phyloP scores from a whole-genome alignment of 805 yeast species.

The Pichia californica region DNA sequence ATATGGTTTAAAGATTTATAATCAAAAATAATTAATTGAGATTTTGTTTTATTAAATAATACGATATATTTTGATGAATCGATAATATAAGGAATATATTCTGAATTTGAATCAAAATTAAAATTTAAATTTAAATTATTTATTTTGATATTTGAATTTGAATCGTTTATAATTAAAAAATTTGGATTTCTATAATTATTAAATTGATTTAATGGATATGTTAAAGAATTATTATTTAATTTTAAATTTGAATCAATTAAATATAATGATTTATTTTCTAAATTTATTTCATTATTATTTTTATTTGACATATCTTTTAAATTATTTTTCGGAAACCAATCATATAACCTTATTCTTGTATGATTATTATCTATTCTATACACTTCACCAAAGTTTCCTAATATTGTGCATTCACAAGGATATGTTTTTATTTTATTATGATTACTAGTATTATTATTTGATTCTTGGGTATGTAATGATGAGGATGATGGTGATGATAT shows the following conservation, averaged over 20 bases:
- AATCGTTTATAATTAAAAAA: too few species aligned
- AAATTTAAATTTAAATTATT: background rate
- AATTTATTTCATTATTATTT: too few species aligned
- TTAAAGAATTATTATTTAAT: background rate
- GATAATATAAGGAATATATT: constrained; percentile 11
- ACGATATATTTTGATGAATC: constrained; percentile 14
- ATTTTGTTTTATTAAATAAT: constrained; percentile 15
- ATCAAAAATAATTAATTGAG: constrained; percentile 13
- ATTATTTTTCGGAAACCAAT: constrained; percentile 27
- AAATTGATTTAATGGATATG: background rate
- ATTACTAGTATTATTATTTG: background rate
- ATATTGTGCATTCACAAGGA: background rate
- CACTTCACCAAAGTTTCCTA: constrained; percentile 27
- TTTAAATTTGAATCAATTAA: background rate
- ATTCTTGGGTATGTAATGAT: too few species aligned
- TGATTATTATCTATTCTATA: constrained; percentile 22
- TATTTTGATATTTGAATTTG: too few species aligned
- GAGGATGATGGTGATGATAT: too few species aligned
- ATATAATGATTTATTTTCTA: constrained; percentile 2
- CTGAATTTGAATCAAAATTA: background rate
- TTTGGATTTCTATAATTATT: too few species aligned
- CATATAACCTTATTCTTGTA: constrained; percentile 32
- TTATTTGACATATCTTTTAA: background rate
- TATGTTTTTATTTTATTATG: background rate
- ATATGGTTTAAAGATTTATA: background rate